Conservation (phyloP, 345 rosid genomes). For the Erucastrum elatum region DNA sequence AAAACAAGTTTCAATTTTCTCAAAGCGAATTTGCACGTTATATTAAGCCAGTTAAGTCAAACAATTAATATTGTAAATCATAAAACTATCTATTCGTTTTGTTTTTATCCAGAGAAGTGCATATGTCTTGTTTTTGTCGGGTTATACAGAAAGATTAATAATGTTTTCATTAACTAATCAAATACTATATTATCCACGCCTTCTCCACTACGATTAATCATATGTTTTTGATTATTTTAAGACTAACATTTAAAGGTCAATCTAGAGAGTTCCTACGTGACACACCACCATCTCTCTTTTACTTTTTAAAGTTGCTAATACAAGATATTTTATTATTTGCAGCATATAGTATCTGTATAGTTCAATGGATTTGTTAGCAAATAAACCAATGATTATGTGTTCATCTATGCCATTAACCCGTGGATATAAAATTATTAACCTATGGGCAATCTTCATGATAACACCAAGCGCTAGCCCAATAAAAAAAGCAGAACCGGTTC, state of each 20-base stretch:
- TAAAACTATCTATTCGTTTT: not conserved
- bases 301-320: not conserved
- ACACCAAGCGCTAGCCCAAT: not conserved
- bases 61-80: not conserved
- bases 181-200: conserved; percentile 17
- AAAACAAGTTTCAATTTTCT: conserved; percentile 10
- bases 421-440: not conserved
- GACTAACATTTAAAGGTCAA: not conserved
- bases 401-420: too few relatives aligned
- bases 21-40: not conserved
- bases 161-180: not conserved
- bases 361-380: not conserved
- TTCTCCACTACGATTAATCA: conserved; percentile 12
- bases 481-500: not conserved
- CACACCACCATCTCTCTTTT: conserved; percentile 20
- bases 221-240: not conserved
- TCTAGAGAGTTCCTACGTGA: not conserved
- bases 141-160: not conserved
- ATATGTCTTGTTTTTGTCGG: not conserved
- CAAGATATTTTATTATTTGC: not conserved
- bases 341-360: not conserved
- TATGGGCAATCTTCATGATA: not conserved
- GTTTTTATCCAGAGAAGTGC: not conserved
- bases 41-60: not conserved
- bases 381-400: too few relatives aligned